Conservation (phyloP, 345 rosid genomes). For the Melastoma malabathricum region DNA sequence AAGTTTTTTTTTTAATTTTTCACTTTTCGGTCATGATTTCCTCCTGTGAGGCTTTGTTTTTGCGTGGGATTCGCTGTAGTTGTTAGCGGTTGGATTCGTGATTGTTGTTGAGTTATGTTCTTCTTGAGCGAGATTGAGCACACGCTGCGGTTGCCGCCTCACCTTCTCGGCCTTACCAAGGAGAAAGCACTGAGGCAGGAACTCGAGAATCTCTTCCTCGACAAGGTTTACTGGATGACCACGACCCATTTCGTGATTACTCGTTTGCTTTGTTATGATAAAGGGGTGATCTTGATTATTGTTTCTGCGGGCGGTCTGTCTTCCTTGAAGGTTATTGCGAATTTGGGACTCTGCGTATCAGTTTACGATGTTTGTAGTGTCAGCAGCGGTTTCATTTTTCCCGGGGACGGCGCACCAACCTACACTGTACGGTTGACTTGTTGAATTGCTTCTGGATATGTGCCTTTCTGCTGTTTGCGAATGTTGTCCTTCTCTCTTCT, state of each 20-base stretch:
- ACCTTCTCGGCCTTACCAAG: slow-evolving; percentile 47
- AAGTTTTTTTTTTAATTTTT: neutral
- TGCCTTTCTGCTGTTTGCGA: too few species aligned
- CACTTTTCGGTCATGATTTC: neutral
- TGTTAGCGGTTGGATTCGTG: neutral
- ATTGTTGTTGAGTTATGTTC: slow-evolving; percentile 33
- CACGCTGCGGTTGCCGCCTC: slow-evolving; percentile 64
- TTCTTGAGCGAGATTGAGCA: slow-evolving; percentile 66
- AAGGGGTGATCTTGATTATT: neutral
- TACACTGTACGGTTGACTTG: slow-evolving; percentile 34
- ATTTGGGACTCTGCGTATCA: slow-evolving; percentile 68
- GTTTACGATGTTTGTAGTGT: slow-evolving; percentile 48
- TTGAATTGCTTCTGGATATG: neutral
- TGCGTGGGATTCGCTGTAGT: neutral
- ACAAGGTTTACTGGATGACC: slow-evolving; percentile 36
- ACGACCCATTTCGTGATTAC: neutral
- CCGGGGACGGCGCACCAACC: slow-evolving; percentile 82
- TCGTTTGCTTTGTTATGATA: neutral
- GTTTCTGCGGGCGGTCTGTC: neutral
- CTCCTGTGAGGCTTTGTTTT: neutral
- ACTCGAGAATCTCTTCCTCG: slow-evolving; percentile 54
- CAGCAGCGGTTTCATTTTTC: slow-evolving; percentile 60
- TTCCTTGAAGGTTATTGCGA: slow-evolving; percentile 42
- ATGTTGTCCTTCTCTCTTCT: too few species aligned
- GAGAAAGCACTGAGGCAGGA: slow-evolving; percentile 51